A percentile compares a stretch with the other conserved stretches of the same genome.
These are phyloP conservation scores for Claviceps purpurea DNA, from an alignment of 2,329 filamentous ascomycete genomes.

Conservation along the genomic window DNA sequence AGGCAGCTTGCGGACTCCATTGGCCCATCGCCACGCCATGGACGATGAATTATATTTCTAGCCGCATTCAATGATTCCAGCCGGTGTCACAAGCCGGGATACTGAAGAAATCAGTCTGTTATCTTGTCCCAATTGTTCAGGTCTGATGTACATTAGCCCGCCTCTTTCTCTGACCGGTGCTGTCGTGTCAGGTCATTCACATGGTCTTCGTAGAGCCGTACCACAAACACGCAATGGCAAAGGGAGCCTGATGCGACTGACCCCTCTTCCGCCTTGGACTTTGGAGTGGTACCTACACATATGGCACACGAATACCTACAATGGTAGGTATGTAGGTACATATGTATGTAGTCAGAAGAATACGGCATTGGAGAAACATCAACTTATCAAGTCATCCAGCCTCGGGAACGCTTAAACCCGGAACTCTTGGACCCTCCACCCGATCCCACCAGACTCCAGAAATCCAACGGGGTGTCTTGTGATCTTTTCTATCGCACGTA, in stretches of 20 bases:
- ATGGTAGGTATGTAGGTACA: background rate
- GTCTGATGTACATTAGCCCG: background rate
- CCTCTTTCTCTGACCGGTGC: conserved; percentile 1
- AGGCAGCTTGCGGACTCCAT: too few relatives aligned
- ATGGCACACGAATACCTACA: background rate
- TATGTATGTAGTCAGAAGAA: background rate
- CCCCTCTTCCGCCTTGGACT: background rate
- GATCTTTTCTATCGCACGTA: too few relatives aligned
- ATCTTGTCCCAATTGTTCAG: too few relatives aligned
- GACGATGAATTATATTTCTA: background rate
- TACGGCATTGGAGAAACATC: too few relatives aligned
- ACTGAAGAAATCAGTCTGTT: background rate
- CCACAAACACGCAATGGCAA: too few relatives aligned
- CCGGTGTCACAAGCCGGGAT: background rate
- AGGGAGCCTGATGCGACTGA: background rate
- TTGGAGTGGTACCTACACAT: background rate
- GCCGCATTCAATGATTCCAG: background rate
- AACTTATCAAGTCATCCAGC: background rate
- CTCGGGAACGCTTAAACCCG: conserved; percentile 1
- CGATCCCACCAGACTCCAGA: too few relatives aligned
- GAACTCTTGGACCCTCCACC: background rate
- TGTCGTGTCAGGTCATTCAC: background rate
- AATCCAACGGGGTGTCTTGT: too few relatives aligned
- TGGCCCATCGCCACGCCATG: too few relatives aligned
- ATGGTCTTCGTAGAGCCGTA: too few relatives aligned